phyloP scores from a whole-genome alignment of 176 grass and related monocot genomes.

The Eremochloa ophiuroides region DNA sequence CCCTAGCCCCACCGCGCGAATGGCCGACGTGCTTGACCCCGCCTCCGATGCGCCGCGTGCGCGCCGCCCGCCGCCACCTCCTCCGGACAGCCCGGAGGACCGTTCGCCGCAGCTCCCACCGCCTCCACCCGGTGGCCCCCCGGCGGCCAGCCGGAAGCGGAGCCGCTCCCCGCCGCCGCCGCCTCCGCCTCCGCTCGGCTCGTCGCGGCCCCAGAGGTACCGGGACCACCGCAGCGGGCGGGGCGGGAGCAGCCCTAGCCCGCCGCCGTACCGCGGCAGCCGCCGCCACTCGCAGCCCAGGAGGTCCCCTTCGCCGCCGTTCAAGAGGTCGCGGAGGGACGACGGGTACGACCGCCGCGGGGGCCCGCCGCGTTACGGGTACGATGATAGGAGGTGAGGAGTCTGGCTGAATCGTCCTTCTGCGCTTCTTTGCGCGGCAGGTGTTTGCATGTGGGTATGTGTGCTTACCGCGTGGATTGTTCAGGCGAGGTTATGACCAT shows the following conservation, averaged over 20 bases:
- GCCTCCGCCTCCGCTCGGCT: slow-evolving; percentile 40
- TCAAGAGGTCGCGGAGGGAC: slow-evolving; percentile 78
- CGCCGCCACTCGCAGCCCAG: slow-evolving; percentile 67
- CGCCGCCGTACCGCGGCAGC: slow-evolving; percentile 60
- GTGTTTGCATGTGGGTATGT: background rate
- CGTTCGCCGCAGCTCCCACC: slow-evolving; percentile 45
- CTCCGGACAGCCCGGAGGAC: slow-evolving; percentile 50
- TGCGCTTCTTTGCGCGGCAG: background rate
- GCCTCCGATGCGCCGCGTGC: slow-evolving; percentile 49
- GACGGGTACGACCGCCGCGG: slow-evolving; percentile 84
- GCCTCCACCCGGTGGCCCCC: slow-evolving; percentile 40
- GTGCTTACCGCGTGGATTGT: background rate
- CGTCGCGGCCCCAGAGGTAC: slow-evolving; percentile 56
- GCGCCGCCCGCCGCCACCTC: slow-evolving; percentile 31
- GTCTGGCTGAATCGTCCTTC: background rate
- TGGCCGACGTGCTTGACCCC: slow-evolving; percentile 88
- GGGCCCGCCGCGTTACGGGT: slow-evolving; percentile 56
- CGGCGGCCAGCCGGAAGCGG: slow-evolving; percentile 45
- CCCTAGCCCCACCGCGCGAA: slow-evolving; percentile 43
- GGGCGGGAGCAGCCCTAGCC: slow-evolving; percentile 47
- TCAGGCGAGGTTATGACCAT: slow-evolving; percentile 63
- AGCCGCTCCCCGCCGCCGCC: slow-evolving; percentile 65
- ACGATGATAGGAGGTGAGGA: slow-evolving; percentile 31
- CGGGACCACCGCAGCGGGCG: slow-evolving; percentile 42
- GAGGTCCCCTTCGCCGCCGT: slow-evolving; percentile 65